A percentile compares a stretch with the other conserved stretches of the same genome.
These are phyloP conservation scores for Polygonum aviculare DNA, from an alignment of 148 eudicot species.

Conservation along the genomic window DNA sequence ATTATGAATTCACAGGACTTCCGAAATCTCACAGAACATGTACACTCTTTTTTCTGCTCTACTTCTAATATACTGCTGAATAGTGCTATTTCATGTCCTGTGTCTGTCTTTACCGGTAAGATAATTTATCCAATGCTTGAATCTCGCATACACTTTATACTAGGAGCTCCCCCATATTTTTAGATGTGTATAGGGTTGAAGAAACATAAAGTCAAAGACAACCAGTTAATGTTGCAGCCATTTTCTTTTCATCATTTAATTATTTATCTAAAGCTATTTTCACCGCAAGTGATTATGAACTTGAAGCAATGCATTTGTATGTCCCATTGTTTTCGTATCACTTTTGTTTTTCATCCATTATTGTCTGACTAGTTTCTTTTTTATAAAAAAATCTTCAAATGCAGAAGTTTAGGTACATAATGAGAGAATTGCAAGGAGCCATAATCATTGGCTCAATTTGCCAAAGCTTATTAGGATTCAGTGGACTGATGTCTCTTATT, in stretches of 20 bases:
- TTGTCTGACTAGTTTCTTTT: slow-evolving; percentile 7
- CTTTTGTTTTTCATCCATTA: slow-evolving; percentile 1
- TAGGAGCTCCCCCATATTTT: background rate
- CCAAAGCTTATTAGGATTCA: slow-evolving; percentile 81
- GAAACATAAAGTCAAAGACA: background rate
- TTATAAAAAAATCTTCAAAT: slow-evolving; percentile 13
- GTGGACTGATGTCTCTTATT: slow-evolving; percentile 74
- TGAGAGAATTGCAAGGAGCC: slow-evolving; percentile 97
- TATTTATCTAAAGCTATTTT: background rate
- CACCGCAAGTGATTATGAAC: background rate
- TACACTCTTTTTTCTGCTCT: slow-evolving; percentile 24
- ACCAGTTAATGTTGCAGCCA: background rate
- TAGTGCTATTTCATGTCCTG: background rate
- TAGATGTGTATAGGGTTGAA: background rate
- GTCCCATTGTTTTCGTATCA: background rate
- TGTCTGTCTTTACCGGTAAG: background rate
- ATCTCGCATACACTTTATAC: background rate
- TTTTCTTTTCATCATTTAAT: background rate
- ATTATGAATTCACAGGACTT: slow-evolving; percentile 73
- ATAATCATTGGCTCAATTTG: slow-evolving; percentile 76
- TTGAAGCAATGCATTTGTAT: background rate
- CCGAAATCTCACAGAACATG: slow-evolving; percentile 83
- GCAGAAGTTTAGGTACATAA: slow-evolving; percentile 90
- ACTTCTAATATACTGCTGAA: background rate
- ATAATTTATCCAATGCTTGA: background rate